phyloP scores from a whole-genome alignment of 768 basidiomycete genomes.

The Rossbeevera mucosa region DNA sequence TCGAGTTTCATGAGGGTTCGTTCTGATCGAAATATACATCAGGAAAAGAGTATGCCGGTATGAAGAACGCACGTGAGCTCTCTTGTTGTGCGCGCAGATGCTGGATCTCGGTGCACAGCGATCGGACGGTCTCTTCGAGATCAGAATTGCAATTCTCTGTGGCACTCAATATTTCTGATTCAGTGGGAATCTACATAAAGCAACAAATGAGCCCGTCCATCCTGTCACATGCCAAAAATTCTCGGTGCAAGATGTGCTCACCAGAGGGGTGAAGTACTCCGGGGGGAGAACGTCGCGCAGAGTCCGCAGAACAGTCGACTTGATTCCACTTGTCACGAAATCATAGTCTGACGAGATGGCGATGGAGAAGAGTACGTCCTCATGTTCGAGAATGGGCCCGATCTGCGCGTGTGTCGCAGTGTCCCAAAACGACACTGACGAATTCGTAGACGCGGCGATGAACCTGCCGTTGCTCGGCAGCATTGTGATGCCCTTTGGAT shows the following conservation, averaged over 20 bases:
- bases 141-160: not conserved
- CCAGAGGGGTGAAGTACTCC: not conserved
- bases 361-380: conserved; percentile 1
- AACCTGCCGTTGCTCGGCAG: conserved; percentile 9
- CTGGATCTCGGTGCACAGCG: not conserved
- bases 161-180: not conserved
- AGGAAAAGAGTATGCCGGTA: not conserved
- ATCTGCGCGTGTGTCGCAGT: conserved; percentile 2
- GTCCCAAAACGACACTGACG: conserved; percentile 13
- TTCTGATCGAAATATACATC: not conserved
- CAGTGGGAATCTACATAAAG: not conserved
- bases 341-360: conserved; percentile 6
- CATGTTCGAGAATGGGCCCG: conserved; percentile 5
- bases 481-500: not conserved
- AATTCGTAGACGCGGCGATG: not conserved
- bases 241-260: not conserved
- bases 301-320: not conserved
- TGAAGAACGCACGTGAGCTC: conserved; percentile 5
- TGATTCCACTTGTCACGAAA: not conserved
- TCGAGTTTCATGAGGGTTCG: conserved; percentile 1
- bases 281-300: conserved; percentile 5
- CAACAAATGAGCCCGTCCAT: not conserved
- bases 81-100: conserved; percentile 3
- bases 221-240: not conserved
- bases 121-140: not conserved